These are phyloP conservation scores for Dipteronia dyeriana DNA, from an alignment of 345 rosid species.

Conservation along the genomic window DNA sequence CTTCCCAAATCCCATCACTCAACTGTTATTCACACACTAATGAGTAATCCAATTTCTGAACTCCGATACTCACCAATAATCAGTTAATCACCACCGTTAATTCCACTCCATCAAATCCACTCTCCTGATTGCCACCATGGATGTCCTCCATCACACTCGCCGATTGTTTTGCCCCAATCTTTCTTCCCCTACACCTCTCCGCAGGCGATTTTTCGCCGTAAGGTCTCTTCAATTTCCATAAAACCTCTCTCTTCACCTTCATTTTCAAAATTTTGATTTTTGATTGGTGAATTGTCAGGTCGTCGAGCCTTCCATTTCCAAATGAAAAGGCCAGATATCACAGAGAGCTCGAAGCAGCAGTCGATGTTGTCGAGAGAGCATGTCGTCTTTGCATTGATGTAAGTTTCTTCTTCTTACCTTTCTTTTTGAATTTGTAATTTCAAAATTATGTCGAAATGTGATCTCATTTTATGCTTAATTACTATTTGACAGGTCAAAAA, in stretches of 20 bases:
- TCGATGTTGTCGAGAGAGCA: slow-evolving; percentile 73
- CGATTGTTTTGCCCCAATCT: slow-evolving; percentile 26
- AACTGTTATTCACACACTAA: not conserved
- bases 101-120: not conserved
- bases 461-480: not conserved
- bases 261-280: not conserved
- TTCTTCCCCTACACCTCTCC: slow-evolving; percentile 24
- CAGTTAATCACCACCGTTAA: slow-evolving; percentile 11
- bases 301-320: slow-evolving; percentile 62
- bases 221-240: slow-evolving; percentile 38
- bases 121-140: slow-evolving; percentile 32
- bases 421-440: not conserved
- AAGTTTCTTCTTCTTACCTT: not conserved
- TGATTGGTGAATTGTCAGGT: slow-evolving; percentile 31
- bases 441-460: not conserved
- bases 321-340: slow-evolving; percentile 63
- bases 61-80: not conserved
- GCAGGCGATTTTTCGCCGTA: slow-evolving; percentile 37
- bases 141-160: slow-evolving; percentile 41
- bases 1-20: too few relatives aligned
- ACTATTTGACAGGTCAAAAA: slow-evolving; percentile 43
- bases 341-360: slow-evolving; percentile 72
- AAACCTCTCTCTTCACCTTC: not conserved
- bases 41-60: too few relatives aligned
- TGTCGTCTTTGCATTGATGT: slow-evolving; percentile 83